Evolutionary conservation across 257 asterid species (phyloP).

Genomic region (Penstemon davidsonii): DNA sequence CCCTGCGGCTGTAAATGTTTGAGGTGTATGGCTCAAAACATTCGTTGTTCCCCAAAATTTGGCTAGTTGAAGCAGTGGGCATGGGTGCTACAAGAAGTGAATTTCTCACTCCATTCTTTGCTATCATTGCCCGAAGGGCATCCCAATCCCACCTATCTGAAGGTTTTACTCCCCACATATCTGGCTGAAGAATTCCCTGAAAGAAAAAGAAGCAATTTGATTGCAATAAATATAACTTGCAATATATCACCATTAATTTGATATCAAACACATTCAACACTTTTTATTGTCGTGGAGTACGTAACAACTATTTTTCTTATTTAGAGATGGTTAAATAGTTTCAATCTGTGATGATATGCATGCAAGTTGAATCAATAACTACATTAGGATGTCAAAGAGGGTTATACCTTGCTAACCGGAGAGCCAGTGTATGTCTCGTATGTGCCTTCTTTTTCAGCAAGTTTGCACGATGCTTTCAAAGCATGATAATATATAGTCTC

Average conservation of each 20-base stretch:
- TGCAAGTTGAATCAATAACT: not conserved
- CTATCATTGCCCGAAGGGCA: constrained; percentile 61
- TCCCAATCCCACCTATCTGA: constrained; percentile 99
- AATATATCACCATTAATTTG: not conserved
- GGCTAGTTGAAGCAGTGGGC: constrained; percentile 99
- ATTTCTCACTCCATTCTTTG: no score
- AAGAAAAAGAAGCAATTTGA: not conserved
- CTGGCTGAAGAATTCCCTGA: constrained; percentile 94
- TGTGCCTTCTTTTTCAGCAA: constrained; percentile 75
- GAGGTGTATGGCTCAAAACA: constrained; percentile 98
- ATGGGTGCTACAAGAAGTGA: no score
- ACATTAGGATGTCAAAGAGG: constrained; percentile 9
- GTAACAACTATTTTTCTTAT: not conserved
- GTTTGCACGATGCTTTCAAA: constrained; percentile 76
- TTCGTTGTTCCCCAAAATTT: constrained; percentile 95
- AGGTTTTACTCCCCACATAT: no score
- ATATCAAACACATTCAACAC: not conserved
- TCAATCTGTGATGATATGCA: no score
- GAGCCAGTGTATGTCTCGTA: constrained; percentile 83
- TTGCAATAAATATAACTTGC: not conserved
- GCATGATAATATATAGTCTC: constrained; percentile 97
- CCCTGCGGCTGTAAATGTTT: constrained; percentile 89
- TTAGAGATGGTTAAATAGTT: not conserved
- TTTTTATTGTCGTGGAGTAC: not conserved
- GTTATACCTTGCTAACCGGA: constrained; percentile 87